phyloP scores from a whole-genome alignment of 208 protist species.

The Trypanosoma theileri region DNA sequence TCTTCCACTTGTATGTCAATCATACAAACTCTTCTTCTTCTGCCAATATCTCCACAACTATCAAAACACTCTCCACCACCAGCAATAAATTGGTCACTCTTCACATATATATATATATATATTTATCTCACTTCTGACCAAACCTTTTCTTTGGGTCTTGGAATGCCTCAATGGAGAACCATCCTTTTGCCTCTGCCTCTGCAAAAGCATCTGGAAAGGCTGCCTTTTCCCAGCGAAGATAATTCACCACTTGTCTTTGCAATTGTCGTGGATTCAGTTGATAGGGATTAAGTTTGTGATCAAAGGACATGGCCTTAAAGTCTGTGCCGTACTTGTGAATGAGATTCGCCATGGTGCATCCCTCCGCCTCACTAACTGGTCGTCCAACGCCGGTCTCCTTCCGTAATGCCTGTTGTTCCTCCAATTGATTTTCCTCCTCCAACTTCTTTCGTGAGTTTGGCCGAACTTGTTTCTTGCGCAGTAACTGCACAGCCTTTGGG shows the following conservation, averaged over 20 bases:
- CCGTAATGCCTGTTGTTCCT: conserved; percentile 29
- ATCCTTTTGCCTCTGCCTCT: conserved; percentile 73
- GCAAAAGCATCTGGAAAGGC: conserved; percentile 70
- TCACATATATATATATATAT: too few species aligned
- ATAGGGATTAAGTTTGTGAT: conserved; percentile 80
- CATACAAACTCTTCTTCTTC: too few species aligned
- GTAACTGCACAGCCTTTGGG: conserved; percentile 28
- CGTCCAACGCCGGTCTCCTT: conserved; percentile 49
- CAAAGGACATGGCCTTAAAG: conserved; percentile 80
- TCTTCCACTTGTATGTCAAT: too few species aligned
- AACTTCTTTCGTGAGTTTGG: conserved; percentile 39
- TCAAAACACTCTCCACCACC: background rate
- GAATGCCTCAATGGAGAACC: conserved; percentile 69
- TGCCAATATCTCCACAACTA: too few species aligned
- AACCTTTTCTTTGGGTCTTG: conserved; percentile 54
- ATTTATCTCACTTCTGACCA: conserved; percentile 24
- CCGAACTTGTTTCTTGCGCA: conserved; percentile 52
- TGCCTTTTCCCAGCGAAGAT: conserved; percentile 75
- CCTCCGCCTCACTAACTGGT: conserved; percentile 78
- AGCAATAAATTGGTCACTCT: background rate
- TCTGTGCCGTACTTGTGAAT: conserved; percentile 72
- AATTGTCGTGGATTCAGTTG: conserved; percentile 86
- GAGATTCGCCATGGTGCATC: conserved; percentile 64
- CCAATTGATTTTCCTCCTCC: conserved; percentile 54
- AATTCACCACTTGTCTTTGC: conserved; percentile 83